Percentiles rank a stretch among this genome's conserved stretches.
phyloP scores from a whole-genome alignment of 1,284 basidiomycete genomes.

The Leccinum holopus region DNA sequence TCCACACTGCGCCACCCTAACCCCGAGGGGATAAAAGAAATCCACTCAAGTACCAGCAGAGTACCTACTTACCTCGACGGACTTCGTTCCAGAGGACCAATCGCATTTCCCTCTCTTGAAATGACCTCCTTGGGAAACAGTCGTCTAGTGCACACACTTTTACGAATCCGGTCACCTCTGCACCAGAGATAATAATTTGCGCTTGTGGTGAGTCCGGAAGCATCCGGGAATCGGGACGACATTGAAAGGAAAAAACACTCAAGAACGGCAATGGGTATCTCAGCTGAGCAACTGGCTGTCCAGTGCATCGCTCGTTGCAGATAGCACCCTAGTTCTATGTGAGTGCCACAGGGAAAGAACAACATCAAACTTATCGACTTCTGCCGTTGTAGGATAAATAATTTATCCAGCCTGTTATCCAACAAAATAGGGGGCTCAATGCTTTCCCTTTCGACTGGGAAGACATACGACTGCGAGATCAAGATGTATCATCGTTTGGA shows the following conservation, averaged over 20 bases:
- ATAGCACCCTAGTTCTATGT: constrained; percentile 5
- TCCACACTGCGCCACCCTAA: background rate
- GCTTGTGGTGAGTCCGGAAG: constrained; percentile 31
- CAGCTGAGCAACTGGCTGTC: background rate
- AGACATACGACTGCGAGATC: background rate
- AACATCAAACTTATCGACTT: constrained; percentile 4
- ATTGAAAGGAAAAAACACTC: background rate
- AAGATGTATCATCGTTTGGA: background rate
- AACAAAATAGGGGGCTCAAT: constrained; percentile 3
- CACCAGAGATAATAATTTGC: background rate
- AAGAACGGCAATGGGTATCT: background rate
- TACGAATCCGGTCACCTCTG: constrained; percentile 12
- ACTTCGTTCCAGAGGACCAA: constrained; percentile 45
- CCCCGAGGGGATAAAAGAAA: background rate
- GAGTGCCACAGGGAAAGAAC: background rate
- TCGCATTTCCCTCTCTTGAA: constrained; percentile 34
- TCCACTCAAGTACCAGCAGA: background rate
- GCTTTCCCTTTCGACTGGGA: background rate
- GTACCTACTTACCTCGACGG: constrained; percentile 32
- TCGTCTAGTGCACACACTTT: constrained; percentile 5
- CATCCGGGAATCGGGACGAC: constrained; percentile 25
- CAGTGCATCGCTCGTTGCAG: background rate
- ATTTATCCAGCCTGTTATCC: background rate
- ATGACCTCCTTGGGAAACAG: constrained; percentile 32
- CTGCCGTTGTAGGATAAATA: constrained; percentile 6